phyloP scores from a whole-genome alignment of 371 early-diverging fungal genomes.

The Phascolomyces articulosus region DNA sequence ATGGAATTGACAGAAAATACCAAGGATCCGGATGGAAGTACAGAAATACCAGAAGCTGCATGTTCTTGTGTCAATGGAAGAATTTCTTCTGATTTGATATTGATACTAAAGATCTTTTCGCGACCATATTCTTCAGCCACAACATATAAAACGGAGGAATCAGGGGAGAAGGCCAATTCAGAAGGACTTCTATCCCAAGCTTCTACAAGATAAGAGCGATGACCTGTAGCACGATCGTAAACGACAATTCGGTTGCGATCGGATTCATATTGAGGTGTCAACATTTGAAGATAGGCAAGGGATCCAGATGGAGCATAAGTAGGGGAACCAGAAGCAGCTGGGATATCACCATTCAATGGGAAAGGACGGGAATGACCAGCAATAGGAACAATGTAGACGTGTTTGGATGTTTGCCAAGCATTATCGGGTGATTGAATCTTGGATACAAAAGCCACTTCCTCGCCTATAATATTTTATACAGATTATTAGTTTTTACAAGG shows the following conservation, averaged over 20 bases:
- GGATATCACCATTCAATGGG: slow-evolving; percentile 58
- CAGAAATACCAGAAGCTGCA: slow-evolving; percentile 42
- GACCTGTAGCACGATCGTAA: slow-evolving; percentile 50
- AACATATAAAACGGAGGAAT: slow-evolving; percentile 52
- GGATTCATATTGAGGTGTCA: slow-evolving; percentile 71
- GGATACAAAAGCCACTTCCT: slow-evolving; percentile 71
- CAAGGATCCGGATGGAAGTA: slow-evolving; percentile 41
- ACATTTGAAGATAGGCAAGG: slow-evolving; percentile 81
- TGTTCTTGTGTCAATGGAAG: slow-evolving; percentile 57
- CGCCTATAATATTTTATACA: slow-evolving; percentile 32
- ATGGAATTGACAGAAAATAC: slow-evolving; percentile 50
- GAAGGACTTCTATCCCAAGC: slow-evolving; percentile 73
- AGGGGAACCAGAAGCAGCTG: slow-evolving; percentile 70
- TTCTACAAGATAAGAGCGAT: slow-evolving; percentile 39
- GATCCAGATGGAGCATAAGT: slow-evolving; percentile 65
- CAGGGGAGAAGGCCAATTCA: slow-evolving; percentile 57
- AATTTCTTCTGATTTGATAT: slow-evolving; percentile 46
- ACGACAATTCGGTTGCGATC: slow-evolving; percentile 76
- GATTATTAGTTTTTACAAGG: too few relatives aligned
- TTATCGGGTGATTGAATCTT: slow-evolving; percentile 65
- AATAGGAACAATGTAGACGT: slow-evolving; percentile 70
- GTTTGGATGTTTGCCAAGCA: slow-evolving; percentile 80
- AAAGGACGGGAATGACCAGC: slow-evolving; percentile 44
- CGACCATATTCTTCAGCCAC: slow-evolving; percentile 68
- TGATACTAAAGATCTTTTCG: slow-evolving; percentile 56